phyloP scores from a whole-genome alignment of 2,329 filamentous ascomycete genomes.

The Hypoxylon sp. region DNA sequence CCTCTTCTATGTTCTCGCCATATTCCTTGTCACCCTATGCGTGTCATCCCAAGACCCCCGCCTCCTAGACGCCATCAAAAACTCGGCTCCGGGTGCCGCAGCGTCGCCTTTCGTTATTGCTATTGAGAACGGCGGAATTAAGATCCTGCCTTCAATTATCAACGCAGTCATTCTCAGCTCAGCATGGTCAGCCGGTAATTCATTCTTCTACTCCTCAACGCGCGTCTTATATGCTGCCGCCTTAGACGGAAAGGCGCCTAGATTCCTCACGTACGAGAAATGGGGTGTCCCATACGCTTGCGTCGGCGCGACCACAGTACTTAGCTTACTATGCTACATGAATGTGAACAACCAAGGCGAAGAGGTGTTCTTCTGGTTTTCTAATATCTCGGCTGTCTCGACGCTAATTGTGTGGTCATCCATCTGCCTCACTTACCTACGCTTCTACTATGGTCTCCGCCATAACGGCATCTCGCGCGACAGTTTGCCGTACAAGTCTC shows the following conservation, averaged over 20 bases:
- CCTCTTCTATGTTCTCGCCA: constrained; percentile 76
- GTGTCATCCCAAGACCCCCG: constrained; percentile 54
- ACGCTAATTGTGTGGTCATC: constrained; percentile 78
- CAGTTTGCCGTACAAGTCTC: constrained; percentile 75
- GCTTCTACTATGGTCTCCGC: constrained; percentile 76
- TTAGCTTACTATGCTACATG: constrained; percentile 76
- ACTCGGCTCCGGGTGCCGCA: constrained; percentile 51
- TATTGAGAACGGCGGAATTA: constrained; percentile 72
- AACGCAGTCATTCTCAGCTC: constrained; percentile 74
- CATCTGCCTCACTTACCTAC: constrained; percentile 77
- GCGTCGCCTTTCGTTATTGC: constrained; percentile 75
- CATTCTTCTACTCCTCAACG: constrained; percentile 55
- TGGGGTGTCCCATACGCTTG: constrained; percentile 71
- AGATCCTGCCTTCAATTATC: constrained; percentile 74
- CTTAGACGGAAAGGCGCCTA: constrained; percentile 69
- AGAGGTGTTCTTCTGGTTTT: constrained; percentile 60
- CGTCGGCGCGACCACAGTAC: constrained; percentile 71
- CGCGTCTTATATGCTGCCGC: constrained; percentile 59
- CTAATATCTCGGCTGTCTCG: constrained; percentile 75
- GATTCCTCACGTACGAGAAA: constrained; percentile 66
- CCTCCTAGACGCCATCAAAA: constrained; percentile 53
- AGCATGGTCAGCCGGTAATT: constrained; percentile 56
- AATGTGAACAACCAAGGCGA: constrained; percentile 68
- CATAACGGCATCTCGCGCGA: constrained; percentile 76
- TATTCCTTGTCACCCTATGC: constrained; percentile 62